Percentiles rank a stretch among this genome's conserved stretches.
phyloP scores from a whole-genome alignment of 2,329 filamentous ascomycete species.

The Bretziella fagacearum region DNA sequence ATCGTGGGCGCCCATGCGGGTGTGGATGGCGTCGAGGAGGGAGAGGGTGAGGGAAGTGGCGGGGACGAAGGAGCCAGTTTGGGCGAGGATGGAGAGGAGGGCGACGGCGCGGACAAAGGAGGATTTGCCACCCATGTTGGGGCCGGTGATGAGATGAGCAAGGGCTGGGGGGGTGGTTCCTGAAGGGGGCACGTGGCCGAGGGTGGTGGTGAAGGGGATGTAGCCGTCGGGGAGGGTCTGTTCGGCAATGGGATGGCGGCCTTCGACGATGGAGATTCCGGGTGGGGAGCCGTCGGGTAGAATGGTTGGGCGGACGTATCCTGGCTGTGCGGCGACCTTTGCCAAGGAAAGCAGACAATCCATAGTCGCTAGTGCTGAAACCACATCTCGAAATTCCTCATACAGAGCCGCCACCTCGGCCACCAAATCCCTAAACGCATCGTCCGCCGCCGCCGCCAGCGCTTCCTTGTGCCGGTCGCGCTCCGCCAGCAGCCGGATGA shows the following conservation, averaged over 20 bases:
- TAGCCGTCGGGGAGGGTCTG: constrained; percentile 72
- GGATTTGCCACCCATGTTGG: constrained; percentile 99
- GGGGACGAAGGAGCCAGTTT: constrained; percentile 88
- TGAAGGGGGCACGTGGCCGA: constrained; percentile 23
- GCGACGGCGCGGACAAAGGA: constrained; percentile 88
- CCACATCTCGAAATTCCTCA: constrained; percentile 72
- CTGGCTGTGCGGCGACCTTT: constrained; percentile 66
- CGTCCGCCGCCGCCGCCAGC: constrained; percentile 77
- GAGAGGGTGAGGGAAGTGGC: constrained; percentile 58
- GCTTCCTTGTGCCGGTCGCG: constrained; percentile 91
- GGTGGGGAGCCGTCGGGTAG: constrained; percentile 44
- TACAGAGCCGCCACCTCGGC: constrained; percentile 65
- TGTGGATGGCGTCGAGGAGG: constrained; percentile 80
- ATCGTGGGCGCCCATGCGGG: constrained; percentile 88
- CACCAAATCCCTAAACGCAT: constrained; percentile 59
- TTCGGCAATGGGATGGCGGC: constrained; percentile 91
- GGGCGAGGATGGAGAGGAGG: constrained; percentile 81
- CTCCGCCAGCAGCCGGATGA: constrained; percentile 65
- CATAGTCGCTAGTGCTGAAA: constrained; percentile 69
- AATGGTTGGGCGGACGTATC: constrained; percentile 65
- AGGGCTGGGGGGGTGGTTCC: constrained; percentile 38
- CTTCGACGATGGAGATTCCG: constrained; percentile 52
- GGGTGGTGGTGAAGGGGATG: constrained; percentile 71
- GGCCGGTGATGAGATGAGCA: constrained; percentile 80
- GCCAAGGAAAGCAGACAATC: constrained; percentile 83